Evolutionary conservation across 371 early-diverging fungal genomes (phyloP).

Genomic region (Umbelopsis sp.): DNA sequence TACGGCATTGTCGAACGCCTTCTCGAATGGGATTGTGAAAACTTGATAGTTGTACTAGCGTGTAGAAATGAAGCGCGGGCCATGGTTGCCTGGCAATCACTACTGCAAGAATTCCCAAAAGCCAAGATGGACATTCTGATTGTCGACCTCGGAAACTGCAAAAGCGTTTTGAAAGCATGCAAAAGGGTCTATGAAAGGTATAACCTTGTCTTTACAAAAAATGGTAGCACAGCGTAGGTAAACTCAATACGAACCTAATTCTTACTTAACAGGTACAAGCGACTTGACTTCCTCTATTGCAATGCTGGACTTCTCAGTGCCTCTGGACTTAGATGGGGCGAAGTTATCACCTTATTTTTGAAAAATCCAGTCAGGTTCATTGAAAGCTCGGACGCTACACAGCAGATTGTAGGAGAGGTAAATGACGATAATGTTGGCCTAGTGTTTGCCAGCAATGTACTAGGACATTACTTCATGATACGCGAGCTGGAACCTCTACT

Average conservation of each 20-base stretch:
- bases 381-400: constrained; percentile 67
- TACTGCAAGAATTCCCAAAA: constrained; percentile 50
- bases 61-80: constrained; percentile 74
- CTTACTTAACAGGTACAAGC: constrained; percentile 39
- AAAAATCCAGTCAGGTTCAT: constrained; percentile 64
- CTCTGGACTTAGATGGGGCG: constrained; percentile 51
- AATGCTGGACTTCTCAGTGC: constrained; percentile 84
- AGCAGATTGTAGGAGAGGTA: constrained; percentile 65
- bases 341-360: constrained; percentile 50
- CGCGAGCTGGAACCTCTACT: constrained; percentile 60
- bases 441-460: constrained; percentile 83
- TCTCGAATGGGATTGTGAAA: constrained; percentile 35
- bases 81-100: constrained; percentile 50
- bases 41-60: constrained; percentile 68
- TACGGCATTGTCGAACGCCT: constrained; percentile 73
- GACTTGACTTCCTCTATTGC: constrained; percentile 72
- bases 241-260: constrained; percentile 23
- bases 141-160: constrained; percentile 59
- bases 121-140: constrained; percentile 48
- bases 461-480: constrained; percentile 88
- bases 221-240: background rate
- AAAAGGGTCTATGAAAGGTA: constrained; percentile 21
- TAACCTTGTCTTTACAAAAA: background rate
- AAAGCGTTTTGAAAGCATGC: constrained; percentile 47
- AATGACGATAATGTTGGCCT: constrained; percentile 73